These are phyloP conservation scores for Biscogniauxia sp. DNA, from an alignment of 2,329 filamentous ascomycete species.

Conservation along the genomic window DNA sequence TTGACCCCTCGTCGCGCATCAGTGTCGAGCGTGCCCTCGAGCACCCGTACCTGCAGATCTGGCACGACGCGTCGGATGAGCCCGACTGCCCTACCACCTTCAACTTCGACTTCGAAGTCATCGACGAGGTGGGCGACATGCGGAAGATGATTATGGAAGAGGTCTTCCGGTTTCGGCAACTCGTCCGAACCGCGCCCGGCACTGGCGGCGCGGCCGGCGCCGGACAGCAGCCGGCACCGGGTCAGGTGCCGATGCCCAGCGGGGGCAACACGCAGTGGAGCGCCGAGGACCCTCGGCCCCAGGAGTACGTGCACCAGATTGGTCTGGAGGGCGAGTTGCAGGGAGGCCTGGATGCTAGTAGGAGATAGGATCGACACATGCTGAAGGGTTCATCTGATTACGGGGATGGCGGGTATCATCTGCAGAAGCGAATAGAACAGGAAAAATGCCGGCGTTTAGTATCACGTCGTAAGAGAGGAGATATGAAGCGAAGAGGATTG, in stretches of 20 bases:
- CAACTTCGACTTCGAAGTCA: constrained; percentile 97
- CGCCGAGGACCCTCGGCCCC: constrained; percentile 58
- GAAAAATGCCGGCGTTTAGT: neutral
- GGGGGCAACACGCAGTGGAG: constrained; percentile 52
- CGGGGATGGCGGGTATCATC: constrained; percentile 4
- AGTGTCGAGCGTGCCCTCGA: constrained; percentile 93
- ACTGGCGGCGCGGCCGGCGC: constrained; percentile 29
- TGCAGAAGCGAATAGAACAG: constrained; percentile 1
- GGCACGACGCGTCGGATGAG: constrained; percentile 97
- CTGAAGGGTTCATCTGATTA: neutral
- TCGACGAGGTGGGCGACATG: constrained; percentile 94
- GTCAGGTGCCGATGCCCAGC: constrained; percentile 52
- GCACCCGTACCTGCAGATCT: constrained; percentile 95
- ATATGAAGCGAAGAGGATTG: neutral
- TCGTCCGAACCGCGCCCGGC: constrained; percentile 52
- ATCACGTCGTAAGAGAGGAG: neutral
- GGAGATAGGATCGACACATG: constrained; percentile 22
- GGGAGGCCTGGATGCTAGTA: constrained; percentile 53
- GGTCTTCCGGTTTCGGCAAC: constrained; percentile 77
- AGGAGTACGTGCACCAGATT: constrained; percentile 52
- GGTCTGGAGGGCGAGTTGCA: constrained; percentile 60
- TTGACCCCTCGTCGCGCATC: constrained; percentile 91
- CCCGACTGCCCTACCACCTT: constrained; percentile 90
- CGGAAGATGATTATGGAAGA: constrained; percentile 97
- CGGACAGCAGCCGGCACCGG: constrained; percentile 37